A percentile compares a stretch with the other conserved stretches of the same genome.
These are phyloP conservation scores for Bruguiera sexangula DNA, from an alignment of 345 rosid genomes.

Conservation along the genomic window DNA sequence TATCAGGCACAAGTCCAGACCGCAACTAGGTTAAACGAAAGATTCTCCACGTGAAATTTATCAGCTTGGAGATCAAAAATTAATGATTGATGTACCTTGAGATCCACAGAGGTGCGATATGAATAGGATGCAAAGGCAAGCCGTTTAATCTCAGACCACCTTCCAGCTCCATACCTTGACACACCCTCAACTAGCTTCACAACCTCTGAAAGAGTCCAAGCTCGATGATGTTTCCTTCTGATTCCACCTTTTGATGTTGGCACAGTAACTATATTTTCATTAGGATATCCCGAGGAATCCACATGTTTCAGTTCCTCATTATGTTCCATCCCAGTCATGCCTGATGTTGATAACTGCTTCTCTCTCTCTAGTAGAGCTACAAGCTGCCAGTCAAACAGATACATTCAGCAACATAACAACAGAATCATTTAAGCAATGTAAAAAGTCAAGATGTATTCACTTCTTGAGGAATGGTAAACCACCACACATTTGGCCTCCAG, in stretches of 20 bases:
- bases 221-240: constrained; percentile 93
- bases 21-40: background rate
- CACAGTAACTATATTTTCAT: constrained; percentile 41
- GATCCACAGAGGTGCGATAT: constrained; percentile 96
- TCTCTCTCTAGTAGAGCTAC: constrained; percentile 33
- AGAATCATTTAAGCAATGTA: constrained; percentile 6
- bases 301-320: constrained; percentile 34
- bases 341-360: constrained; percentile 22
- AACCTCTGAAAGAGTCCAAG: constrained; percentile 94
- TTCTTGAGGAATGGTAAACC: background rate
- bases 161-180: constrained; percentile 85
- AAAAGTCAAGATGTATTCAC: background rate
- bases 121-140: constrained; percentile 76
- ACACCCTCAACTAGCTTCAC: constrained; percentile 90
- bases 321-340: constrained; percentile 31
- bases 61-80: background rate
- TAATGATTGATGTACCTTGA: constrained; percentile 51
- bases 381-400: constrained; percentile 29
- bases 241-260: constrained; percentile 63
- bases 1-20: background rate
- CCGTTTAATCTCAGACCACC: constrained; percentile 94
- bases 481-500: background rate
- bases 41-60: too few relatives aligned
- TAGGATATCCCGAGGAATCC: constrained; percentile 53
- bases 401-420: constrained; percentile 7